phyloP scores from a whole-genome alignment of 306 rosid species.

The Comarum palustre region DNA sequence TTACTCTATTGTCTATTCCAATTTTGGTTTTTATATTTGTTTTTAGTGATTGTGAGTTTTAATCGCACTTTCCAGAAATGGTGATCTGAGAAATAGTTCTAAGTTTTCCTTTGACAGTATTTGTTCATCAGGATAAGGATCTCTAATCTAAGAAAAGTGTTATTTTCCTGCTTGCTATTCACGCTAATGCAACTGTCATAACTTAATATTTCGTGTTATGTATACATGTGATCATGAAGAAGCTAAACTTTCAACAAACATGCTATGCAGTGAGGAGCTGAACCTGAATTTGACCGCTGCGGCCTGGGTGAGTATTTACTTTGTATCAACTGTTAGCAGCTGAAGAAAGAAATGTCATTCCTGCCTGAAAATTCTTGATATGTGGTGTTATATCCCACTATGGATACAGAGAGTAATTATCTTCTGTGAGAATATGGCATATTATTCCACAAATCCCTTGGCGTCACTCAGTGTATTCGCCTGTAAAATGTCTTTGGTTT shows the following conservation, averaged over 20 bases:
- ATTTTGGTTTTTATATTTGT: constrained; percentile 15
- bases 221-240: constrained; percentile 6
- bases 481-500: background rate
- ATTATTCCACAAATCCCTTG: background rate
- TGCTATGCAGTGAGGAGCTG: constrained; percentile 82
- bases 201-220: background rate
- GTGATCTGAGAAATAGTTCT: constrained; percentile 10
- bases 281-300: constrained; percentile 86
- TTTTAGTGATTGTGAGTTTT: constrained; percentile 15
- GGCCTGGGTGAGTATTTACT: constrained; percentile 71
- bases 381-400: background rate
- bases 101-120: background rate
- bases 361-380: background rate
- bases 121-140: background rate
- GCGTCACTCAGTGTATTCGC: background rate
- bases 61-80: background rate
- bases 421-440: background rate
- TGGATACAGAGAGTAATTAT: background rate
- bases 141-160: background rate
- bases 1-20: background rate
- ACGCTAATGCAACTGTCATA: background rate
- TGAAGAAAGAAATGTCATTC: background rate
- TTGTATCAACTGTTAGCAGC: constrained; percentile 7
- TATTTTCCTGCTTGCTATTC: background rate
- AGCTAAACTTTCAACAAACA: constrained; percentile 30